These are phyloP conservation scores for Onygena corvina DNA, from an alignment of 2,329 filamentous ascomycete genomes.

Conservation along the genomic window DNA sequence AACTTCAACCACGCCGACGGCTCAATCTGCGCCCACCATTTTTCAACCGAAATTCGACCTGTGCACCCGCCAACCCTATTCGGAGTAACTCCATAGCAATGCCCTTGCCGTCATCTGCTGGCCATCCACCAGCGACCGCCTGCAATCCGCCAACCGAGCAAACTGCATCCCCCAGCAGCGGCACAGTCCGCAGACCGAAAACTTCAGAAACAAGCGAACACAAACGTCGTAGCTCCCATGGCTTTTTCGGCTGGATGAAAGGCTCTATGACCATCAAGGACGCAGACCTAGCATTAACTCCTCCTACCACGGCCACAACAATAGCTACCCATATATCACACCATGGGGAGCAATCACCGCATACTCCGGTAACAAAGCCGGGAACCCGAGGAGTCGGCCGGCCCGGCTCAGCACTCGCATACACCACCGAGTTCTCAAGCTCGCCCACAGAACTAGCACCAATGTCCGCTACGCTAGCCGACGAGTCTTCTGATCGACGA, in stretches of 20 bases:
- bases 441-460: not conserved
- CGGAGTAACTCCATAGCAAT: not conserved
- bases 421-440: not conserved
- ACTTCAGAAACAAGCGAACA: slow-evolving; percentile 24
- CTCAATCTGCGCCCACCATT: slow-evolving; percentile 29
- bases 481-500: not conserved
- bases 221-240: slow-evolving; percentile 29
- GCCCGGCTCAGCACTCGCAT: not conserved
- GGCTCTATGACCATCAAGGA: slow-evolving; percentile 11
- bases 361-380: not conserved
- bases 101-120: not conserved
- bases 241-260: slow-evolving; percentile 34
- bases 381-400: not conserved
- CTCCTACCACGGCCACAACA: not conserved
- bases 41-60: slow-evolving; percentile 23
- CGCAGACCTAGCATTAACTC: not conserved
- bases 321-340: not conserved
- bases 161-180: not conserved
- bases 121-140: slow-evolving; percentile 13
- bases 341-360: not conserved
- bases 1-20: slow-evolving; percentile 22
- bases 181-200: not conserved
- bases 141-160: not conserved
- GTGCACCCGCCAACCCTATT: slow-evolving; percentile 20
- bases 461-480: not conserved